Evolutionary conservation across 2,329 filamentous ascomycete genomes (phyloP).

Genomic region (Orbilia ellipsospora): DNA sequence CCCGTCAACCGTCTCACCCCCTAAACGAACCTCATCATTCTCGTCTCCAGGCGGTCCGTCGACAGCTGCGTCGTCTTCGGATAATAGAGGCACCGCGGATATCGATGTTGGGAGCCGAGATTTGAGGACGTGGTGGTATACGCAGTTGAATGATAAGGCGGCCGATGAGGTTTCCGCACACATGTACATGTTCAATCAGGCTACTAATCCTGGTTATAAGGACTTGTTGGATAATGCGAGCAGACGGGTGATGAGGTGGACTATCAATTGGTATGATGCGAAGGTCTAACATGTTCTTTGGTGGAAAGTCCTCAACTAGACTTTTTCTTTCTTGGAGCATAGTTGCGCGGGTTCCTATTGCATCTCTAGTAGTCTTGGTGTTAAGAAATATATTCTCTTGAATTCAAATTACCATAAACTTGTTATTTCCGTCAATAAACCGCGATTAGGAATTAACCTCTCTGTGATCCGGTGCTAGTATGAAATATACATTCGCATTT

Average conservation of each 20-base stretch:
- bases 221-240: constrained; percentile 74
- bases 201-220: constrained; percentile 78
- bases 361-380: too few species aligned
- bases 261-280: constrained; percentile 73
- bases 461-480: too few species aligned
- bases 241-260: constrained; percentile 74
- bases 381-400: too few species aligned
- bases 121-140: constrained; percentile 71
- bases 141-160: constrained; percentile 81
- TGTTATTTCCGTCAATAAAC: too few species aligned
- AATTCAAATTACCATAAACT: too few species aligned
- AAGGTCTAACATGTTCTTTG: constrained; percentile 61
- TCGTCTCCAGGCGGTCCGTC: constrained; percentile 8
- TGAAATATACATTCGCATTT: too few species aligned
- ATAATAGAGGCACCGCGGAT: constrained; percentile 58
- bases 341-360: too few species aligned
- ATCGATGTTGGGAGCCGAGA: constrained; percentile 57
- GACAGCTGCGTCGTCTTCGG: constrained; percentile 14
- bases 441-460: too few species aligned
- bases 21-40: constrained; percentile 8
- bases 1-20: constrained; percentile 10
- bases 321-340: background rate
- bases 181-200: constrained; percentile 80
- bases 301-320: constrained; percentile 24
- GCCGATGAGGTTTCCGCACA: constrained; percentile 84